Percentiles rank a stretch among this genome's conserved stretches.
Conservation (phyloP, 306 rosid genomes). For the Vigna nakashimae region DNA sequence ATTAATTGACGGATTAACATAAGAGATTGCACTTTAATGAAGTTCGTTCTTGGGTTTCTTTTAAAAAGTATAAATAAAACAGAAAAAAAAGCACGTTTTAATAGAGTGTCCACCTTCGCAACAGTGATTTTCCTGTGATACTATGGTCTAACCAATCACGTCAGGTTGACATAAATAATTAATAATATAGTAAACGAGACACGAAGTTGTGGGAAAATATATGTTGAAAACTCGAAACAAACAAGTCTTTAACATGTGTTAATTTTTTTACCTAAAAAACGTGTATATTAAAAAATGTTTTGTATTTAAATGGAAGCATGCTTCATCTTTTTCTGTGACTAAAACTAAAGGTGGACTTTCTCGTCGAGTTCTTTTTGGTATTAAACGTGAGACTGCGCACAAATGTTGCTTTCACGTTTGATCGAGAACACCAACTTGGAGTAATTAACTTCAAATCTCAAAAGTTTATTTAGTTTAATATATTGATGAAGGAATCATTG, state of each 20-base stretch:
- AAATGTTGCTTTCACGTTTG: conserved; percentile 37
- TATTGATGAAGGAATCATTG: neutral
- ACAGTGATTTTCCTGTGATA: neutral
- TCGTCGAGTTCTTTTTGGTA: neutral
- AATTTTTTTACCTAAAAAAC: neutral
- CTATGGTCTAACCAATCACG: neutral
- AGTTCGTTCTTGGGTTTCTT: neutral
- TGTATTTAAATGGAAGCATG: neutral
- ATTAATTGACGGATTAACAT: neutral
- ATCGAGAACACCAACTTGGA: neutral
- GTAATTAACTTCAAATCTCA: neutral
- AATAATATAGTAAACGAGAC: neutral
- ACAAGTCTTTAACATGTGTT: neutral
- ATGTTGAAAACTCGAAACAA: neutral
- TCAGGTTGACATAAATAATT: neutral
- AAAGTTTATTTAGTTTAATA: neutral
- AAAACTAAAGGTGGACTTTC: neutral
- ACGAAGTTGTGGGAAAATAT: neutral
- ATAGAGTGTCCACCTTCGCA: neutral
- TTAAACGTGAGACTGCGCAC: conserved; percentile 4
- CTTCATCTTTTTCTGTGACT: neutral
- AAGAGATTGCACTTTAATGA: neutral
- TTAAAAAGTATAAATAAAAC: neutral
- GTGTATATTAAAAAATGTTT: neutral
- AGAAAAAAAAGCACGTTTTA: neutral